Evolutionary conservation across 1,284 basidiomycete species (phyloP), one percentile per base, ranked within the genome.

Genomic region (Takashimella tepidaria): DNA sequence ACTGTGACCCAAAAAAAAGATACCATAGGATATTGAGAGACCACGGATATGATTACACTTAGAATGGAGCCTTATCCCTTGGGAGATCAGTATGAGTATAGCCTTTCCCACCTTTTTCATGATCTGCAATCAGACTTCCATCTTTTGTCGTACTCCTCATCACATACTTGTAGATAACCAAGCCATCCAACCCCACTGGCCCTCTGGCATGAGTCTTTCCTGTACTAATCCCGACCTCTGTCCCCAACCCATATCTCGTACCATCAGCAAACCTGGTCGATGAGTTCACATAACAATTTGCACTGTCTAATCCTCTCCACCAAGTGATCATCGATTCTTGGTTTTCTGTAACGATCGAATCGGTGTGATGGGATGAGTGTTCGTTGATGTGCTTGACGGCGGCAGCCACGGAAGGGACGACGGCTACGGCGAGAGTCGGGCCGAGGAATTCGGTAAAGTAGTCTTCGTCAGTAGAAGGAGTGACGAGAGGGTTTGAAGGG

Each of bases 161-260:
- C 77, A 92, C 83, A 73, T 95, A 97, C 77, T 96, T 97, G 80
- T 97, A 96, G 57, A 87, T 95, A 45, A 92, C 88, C 58, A 97
- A 78, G 1, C 96, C 96, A 61, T 98, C 92, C 50, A 98, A 78
- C 0, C 96, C 96, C 1, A 98, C 96, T 0, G 96, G 96, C 2
- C 96, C 96, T 25, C 96, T 80, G 2, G 96, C 95, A 68, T 99
- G 96, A 51, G 96, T 97, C 66, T 90, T 86, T 2, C 92, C 92
- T 0, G 96, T 99, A 69, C 87, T 89, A 69, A 99, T 97, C 8
- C 96, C 96, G 1, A 99, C 95, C 76, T 98, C 96, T 1, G 96
- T 95, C 1, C 96, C 96, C 61, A 97, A 90, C 0, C 96, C 96
- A 74, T 92, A 99, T 53, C 96, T 78, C 76, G 95, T 98, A 1